Base-by-base conservation (phyloP, 352 stramenopile species). In the Saprolegnia parasitica region DNA sequence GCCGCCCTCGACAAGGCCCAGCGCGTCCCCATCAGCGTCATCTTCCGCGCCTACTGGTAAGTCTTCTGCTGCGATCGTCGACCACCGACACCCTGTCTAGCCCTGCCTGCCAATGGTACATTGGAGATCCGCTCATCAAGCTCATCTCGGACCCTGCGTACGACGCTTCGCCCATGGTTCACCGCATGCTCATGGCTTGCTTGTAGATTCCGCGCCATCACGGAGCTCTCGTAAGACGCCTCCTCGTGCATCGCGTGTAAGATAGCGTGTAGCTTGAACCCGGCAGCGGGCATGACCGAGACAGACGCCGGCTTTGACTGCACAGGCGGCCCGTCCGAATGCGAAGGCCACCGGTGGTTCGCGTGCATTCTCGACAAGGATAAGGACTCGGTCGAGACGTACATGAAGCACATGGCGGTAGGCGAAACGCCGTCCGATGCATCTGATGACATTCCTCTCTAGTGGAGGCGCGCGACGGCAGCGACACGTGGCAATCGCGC, bases 21-120 rank as follows among this genome's bases (percentile, higher is more conserved):
- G 54, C 79, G 78, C 67, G 78, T 92, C n/a, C 72, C 75, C n/a
- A 47, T 92, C 35, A 74, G 78, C 45, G 79, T 92, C 49, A 84
- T 83, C 64, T 92, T 87, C 72, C 84, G 84, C 47, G 84, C 83
- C 0, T 92, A 88, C 74, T 92, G 83, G 83, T 91, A 63, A 56
- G 71, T 49, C 8, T 29, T 5, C 46, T 18, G n/a, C 29, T 6
- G 29, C 26, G 21, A 26, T 61, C 11, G 37, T 37, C 32, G 39
- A 26, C 21, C 50, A 16, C 26, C 39, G 9, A n/a, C 39, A 20
- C 56, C 24, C 56, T 23, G 11, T 64, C 58, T 39, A 91, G 86
- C 56, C 83, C 86, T 13, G 84, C 86, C n/a, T 92, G 86, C 42
- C 81, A 92, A 77, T 92, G 83, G 83, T 91, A 89, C 50, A 78